Percentiles rank a stretch among this genome's conserved stretches.
Evolutionary conservation across 192 early-diverging fungal species (phyloP).

Genomic region (Coemansia sp.): DNA sequence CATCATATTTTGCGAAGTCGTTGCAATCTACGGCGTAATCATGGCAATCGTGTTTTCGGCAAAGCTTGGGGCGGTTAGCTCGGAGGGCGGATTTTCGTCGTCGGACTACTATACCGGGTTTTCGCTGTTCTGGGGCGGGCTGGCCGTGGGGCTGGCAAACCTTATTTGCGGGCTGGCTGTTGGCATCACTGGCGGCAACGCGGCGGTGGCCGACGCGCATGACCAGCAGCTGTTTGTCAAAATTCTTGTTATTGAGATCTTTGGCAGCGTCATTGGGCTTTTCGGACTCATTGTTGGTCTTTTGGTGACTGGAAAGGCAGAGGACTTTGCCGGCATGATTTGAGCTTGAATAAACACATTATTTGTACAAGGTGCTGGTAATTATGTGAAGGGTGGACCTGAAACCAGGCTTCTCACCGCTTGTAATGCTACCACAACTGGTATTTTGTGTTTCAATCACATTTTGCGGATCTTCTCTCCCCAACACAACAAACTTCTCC

Average conservation of each 20-base stretch:
- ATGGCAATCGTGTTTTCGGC: slow-evolving; percentile 96
- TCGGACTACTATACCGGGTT: slow-evolving; percentile 84
- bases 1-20: slow-evolving; percentile 99
- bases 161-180: slow-evolving; percentile 91
- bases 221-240: slow-evolving; percentile 95
- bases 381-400: too few species aligned
- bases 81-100: slow-evolving; percentile 50
- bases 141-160: slow-evolving; percentile 93
- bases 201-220: slow-evolving; percentile 94
- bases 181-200: slow-evolving; percentile 88
- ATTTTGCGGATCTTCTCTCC: slow-evolving; percentile 20
- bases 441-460: too few species aligned
- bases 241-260: slow-evolving; percentile 95
- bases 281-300: slow-evolving; percentile 97
- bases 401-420: too few species aligned
- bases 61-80: slow-evolving; percentile 66
- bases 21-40: slow-evolving; percentile 98
- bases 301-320: slow-evolving; percentile 62
- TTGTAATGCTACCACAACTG: too few species aligned
- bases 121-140: slow-evolving; percentile 92
- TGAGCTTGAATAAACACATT: neutral
- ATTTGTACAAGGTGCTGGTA: too few species aligned
- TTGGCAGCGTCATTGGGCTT: slow-evolving; percentile 91
- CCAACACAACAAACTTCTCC: too few species aligned
- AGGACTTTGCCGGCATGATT: slow-evolving; percentile 38